Conservation (phyloP, 2,329 filamentous ascomycete species). For the Fusarium mexicanum region DNA sequence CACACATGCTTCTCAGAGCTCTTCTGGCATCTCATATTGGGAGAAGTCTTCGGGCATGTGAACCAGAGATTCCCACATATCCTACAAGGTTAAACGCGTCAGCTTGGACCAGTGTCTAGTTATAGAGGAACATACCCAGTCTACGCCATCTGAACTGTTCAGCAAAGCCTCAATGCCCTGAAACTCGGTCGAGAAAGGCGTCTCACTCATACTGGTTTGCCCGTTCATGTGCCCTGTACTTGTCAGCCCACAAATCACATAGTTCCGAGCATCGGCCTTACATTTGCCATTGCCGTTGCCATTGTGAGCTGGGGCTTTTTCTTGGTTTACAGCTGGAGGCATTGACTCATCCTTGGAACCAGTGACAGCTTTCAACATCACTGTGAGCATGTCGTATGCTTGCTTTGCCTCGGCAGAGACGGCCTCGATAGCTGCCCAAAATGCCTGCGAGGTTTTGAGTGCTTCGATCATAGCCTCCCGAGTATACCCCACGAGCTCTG, state of each 20-base stretch:
- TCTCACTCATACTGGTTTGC: not conserved
- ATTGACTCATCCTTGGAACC: not conserved
- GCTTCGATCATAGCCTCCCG: constrained; percentile 11
- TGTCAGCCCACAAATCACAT: not conserved
- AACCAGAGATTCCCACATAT: constrained; percentile 26
- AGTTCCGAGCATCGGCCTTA: not conserved
- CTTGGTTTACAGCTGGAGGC: not conserved
- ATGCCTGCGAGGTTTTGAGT: constrained; percentile 12
- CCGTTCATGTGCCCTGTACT: not conserved
- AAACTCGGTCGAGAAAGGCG: not conserved
- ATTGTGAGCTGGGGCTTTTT: not conserved
- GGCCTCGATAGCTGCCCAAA: constrained; percentile 20
- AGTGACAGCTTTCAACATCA: constrained; percentile 21
- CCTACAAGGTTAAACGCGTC: not conserved
- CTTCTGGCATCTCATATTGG: constrained; percentile 9
- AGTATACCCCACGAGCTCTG: not conserved
- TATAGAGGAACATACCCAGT: constrained; percentile 11
- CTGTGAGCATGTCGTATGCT: constrained; percentile 21
- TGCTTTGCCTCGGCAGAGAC: constrained; percentile 23
- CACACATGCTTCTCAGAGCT: not conserved
- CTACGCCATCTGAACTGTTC: constrained; percentile 19
- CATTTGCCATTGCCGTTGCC: not conserved
- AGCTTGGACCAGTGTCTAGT: not conserved
- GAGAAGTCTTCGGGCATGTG: constrained; percentile 23
- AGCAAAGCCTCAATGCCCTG: constrained; percentile 27